Evolutionary conservation across 495 filamentous ascomycete genomes (phyloP).

Genomic region (Xylaria cubensis): DNA sequence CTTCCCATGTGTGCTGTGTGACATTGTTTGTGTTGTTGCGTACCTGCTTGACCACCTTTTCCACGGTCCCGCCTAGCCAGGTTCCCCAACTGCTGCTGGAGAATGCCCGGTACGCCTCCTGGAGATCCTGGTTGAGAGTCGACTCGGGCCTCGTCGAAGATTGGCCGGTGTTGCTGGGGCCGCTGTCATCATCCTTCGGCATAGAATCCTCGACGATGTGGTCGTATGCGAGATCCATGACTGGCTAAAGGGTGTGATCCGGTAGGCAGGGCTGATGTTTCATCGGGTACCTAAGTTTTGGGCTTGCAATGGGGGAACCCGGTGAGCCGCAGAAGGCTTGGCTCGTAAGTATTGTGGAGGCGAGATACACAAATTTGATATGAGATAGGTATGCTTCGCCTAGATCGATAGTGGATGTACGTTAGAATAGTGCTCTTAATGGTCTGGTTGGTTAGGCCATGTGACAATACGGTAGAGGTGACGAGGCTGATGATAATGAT

Average conservation of each 20-base stretch:
- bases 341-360: background rate
- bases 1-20: background rate
- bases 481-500: constrained; percentile 39
- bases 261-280: constrained; percentile 12
- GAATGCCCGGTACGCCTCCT: constrained; percentile 94
- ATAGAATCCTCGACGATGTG: constrained; percentile 89
- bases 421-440: background rate
- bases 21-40: constrained; percentile 8
- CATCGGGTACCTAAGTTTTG: constrained; percentile 8
- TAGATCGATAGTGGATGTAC: background rate
- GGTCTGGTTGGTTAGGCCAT: constrained; percentile 16
- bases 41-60: constrained; percentile 87
- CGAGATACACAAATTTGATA: background rate
- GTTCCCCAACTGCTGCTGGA: constrained; percentile 90
- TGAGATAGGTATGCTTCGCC: constrained; percentile 4
- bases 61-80: constrained; percentile 84
- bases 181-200: constrained; percentile 61
- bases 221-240: constrained; percentile 97
- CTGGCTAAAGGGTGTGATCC: constrained; percentile 1
- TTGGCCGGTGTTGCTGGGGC: constrained; percentile 46
- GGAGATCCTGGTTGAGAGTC: constrained; percentile 84
- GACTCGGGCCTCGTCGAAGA: constrained; percentile 49
- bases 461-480: background rate
- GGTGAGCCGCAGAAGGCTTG: constrained; percentile 4
- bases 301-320: constrained; percentile 17